Base-by-base conservation (phyloP, 768 basidiomycete species). In the Sporobolomyces pararoseus region DNA sequence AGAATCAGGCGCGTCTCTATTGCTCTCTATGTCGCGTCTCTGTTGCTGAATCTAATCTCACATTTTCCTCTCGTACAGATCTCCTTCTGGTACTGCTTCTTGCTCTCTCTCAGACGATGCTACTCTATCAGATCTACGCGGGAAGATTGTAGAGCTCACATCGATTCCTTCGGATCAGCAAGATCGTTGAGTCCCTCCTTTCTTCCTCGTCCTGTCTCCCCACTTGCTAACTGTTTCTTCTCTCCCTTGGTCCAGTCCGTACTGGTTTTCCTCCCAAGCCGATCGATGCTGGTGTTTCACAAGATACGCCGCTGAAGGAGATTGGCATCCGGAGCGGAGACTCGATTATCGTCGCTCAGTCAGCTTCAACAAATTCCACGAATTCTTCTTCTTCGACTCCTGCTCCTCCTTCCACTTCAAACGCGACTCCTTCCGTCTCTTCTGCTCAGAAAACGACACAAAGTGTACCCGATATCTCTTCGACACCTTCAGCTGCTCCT, bases 281-380 rank as follows among this genome's bases (percentile, higher is more conserved):
- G 4, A 17, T 65, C 27, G 63, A 57, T 31, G 14, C 47, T 53
- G 1, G 29, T 58, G 70, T 64, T 0, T 34, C 35, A 0, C 27
- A 25, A 19, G 6, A 34, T 7, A 16, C 31, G 7, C 64, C 50
- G 19, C 70, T 95, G 42, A 83, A 87, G 0, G 87, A 88, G 42
- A 84, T 97, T 34, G 90, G 89, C 19, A 82, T 97, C 35, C 83
- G 84, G 66, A 78, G 82, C 21, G 90, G 92, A 3, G 95, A 97
- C 63, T 91, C 92, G 80, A 83, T 98, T 70, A 89, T 95, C 75
- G 89, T 96, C 52, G 86, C 82, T 4, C 52, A 76, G 19, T 61
- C 77, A 17, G 21, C 37, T 7, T 19, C 55, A n/a, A 6, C 39
- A 5, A 55, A 63, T 47, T 23, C 46, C 14, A 13, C 10, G 23